Conservation (phyloP, 805 yeast species). For the Cyberlindnera mrakii region DNA sequence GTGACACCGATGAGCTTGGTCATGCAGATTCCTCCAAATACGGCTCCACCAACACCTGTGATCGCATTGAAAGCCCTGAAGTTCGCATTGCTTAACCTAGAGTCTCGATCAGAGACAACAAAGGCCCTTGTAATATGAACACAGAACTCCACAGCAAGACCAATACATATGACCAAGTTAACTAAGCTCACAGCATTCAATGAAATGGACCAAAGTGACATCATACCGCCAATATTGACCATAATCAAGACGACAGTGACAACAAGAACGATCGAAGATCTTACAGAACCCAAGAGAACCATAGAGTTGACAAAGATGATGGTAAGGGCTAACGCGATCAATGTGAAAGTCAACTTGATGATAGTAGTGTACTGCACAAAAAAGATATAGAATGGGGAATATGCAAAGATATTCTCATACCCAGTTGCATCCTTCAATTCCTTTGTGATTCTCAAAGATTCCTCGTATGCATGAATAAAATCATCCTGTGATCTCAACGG, state of each 20-base stretch:
- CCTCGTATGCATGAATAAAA: conserved; percentile 72
- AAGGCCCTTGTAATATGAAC: conserved; percentile 81
- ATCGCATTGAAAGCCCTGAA: conserved; percentile 50
- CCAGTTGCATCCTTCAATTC: conserved; percentile 41
- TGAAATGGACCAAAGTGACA: conserved; percentile 69
- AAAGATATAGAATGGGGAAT: conserved; percentile 88
- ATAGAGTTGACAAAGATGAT: conserved; percentile 49
- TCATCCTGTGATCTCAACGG: conserved; percentile 81
- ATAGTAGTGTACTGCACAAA: conserved; percentile 83
- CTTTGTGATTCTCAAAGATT: conserved; percentile 59
- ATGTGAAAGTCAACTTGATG: conserved; percentile 46
- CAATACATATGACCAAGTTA: conserved; percentile 86
- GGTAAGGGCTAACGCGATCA: conserved; percentile 46
- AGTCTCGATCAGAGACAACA: conserved; percentile 29
- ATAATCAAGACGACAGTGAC: conserved; percentile 59
- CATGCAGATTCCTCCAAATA: conserved; percentile 82
- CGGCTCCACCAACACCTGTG: conserved; percentile 80
- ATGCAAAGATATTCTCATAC: conserved; percentile 65
- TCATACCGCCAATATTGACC: conserved; percentile 70
- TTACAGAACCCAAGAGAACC: conserved; percentile 58
- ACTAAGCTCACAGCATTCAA: conserved; percentile 88
- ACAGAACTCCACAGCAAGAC: conserved; percentile 90
- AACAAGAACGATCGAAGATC: conserved; percentile 51
- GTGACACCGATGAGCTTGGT: conserved; percentile 86
- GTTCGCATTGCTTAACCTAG: conserved; percentile 25